phyloP scores from a whole-genome alignment of 345 rosid genomes.

The Iberis pinnata region DNA sequence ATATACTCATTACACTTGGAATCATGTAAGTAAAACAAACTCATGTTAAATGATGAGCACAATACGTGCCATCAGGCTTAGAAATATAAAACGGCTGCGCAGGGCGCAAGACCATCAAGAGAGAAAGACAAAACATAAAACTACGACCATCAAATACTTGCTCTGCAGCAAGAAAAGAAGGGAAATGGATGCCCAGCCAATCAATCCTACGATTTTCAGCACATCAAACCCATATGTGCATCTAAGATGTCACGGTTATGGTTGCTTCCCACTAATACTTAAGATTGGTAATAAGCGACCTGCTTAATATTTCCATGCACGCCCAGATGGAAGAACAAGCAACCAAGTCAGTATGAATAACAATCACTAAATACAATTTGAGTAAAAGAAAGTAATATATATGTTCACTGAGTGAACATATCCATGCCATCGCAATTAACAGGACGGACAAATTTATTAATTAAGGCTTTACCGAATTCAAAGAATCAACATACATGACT shows the following conservation, averaged over 20 bases:
- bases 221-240: neutral
- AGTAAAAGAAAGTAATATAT: conserved; percentile 11
- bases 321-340: neutral
- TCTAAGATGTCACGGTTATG: conserved; percentile 4
- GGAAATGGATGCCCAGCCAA: neutral
- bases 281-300: neutral
- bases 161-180: conserved; percentile 3
- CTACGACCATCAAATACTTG: conserved; percentile 2
- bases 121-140: neutral
- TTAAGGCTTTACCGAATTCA: too few species aligned
- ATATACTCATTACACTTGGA: conserved; percentile 9
- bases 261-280: neutral
- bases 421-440: too few species aligned
- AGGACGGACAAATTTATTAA: too few species aligned
- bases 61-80: conserved; percentile 2
- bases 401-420: neutral
- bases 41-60: conserved; percentile 1
- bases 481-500: too few species aligned
- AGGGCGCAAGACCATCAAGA: conserved; percentile 11
- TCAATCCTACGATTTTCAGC: conserved; percentile 7
- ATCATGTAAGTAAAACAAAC: conserved; percentile 2
- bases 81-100: conserved; percentile 5
- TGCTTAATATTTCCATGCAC: neutral
- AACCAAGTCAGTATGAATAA: neutral
- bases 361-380: neutral